Evolutionary conservation across 1,284 basidiomycete genomes (phyloP), one percentile per base, ranked within the genome.

Genomic region (Erythrobasidium hasegawianum): DNA sequence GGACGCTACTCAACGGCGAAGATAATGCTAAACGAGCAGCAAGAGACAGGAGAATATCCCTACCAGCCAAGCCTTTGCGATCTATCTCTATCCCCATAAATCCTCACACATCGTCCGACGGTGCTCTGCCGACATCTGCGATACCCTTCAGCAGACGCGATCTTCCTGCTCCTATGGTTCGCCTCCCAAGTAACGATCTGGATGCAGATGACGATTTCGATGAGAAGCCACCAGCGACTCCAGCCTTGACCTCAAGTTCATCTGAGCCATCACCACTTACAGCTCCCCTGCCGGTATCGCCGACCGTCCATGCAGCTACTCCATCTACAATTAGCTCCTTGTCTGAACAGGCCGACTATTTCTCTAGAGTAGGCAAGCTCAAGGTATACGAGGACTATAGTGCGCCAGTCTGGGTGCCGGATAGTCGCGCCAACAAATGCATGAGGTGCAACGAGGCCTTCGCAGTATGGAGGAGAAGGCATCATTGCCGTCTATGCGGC

Each of bases 381-480:
- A 49, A 58, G 11, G 57, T 78, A 69, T 85, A 94, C 40, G 89
- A 94, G 54, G 87, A 90, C 77, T 95, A 92, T 79, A 85, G 90
- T 1, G 90, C 92, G 2, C 88, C 93, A 0, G 85, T 95, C 10
- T 96, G 92, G 92, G 86, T 94, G 16, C 90, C 92, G 0, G 91
- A 96, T 75, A 84, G 84, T 65, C 87, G 84, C 74, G 86, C 88
- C 8, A 83, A 84, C 68, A 82, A 82, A 49, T 96, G 92, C 76
- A 90, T 90, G 88, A 81, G 87, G 13, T 96, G 92, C 75, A 84
- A 84, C 11, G 80, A 83, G 58, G 72, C 81, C 22, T 96, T 96
- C 77, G 87, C 87, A 4, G 86, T 91, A 81, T 83, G 88, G 76
- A 81, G 89, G 68, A 79, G 93, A 71, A 82, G 89, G 72, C 92